Percentiles rank a stretch among this genome's conserved stretches.
These are phyloP conservation scores for Huntiella bhutanensis DNA, from an alignment of 2,329 filamentous ascomycete genomes.

Conservation along the genomic window DNA sequence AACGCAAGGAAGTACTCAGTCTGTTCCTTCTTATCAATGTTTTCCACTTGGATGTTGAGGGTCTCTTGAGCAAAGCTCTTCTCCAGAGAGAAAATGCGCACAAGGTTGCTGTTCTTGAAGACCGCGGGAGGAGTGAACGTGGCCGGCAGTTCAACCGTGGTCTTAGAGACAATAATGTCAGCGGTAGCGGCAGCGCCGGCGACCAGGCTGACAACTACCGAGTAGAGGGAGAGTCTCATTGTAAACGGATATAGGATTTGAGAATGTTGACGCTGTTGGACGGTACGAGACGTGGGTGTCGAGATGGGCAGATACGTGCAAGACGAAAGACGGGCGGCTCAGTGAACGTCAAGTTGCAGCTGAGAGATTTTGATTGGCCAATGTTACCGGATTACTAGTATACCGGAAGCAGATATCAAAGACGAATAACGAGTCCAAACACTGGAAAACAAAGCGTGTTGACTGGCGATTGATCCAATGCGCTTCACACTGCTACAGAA, in stretches of 20 bases:
- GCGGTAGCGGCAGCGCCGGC: slow-evolving; percentile 22
- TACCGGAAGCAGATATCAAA: background rate
- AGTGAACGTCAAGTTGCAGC: background rate
- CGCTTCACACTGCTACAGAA: slow-evolving; percentile 10
- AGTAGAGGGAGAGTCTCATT: slow-evolving; percentile 31
- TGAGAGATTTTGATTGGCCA: background rate
- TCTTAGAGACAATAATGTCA: slow-evolving; percentile 26
- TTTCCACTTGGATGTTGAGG: slow-evolving; percentile 88
- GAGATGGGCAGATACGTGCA: slow-evolving; percentile 3
- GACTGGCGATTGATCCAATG: background rate
- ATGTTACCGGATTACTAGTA: too few relatives aligned
- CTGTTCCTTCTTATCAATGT: slow-evolving; percentile 59
- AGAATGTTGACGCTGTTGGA: background rate
- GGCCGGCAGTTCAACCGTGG: slow-evolving; percentile 39
- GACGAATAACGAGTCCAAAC: slow-evolving; percentile 8
- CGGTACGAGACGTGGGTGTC: background rate
- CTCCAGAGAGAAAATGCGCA: slow-evolving; percentile 78
- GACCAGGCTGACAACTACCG: slow-evolving; percentile 39
- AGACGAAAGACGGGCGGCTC: background rate
- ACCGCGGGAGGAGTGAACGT: slow-evolving; percentile 62
- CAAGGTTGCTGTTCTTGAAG: slow-evolving; percentile 84
- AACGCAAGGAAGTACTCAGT: slow-evolving; percentile 86
- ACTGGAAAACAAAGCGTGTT: slow-evolving; percentile 10
- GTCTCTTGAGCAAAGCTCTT: slow-evolving; percentile 82
- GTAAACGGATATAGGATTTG: background rate